Evolutionary conservation across 2,329 filamentous ascomycete species (phyloP).

Genomic region (Cyphellophora attinorum): DNA sequence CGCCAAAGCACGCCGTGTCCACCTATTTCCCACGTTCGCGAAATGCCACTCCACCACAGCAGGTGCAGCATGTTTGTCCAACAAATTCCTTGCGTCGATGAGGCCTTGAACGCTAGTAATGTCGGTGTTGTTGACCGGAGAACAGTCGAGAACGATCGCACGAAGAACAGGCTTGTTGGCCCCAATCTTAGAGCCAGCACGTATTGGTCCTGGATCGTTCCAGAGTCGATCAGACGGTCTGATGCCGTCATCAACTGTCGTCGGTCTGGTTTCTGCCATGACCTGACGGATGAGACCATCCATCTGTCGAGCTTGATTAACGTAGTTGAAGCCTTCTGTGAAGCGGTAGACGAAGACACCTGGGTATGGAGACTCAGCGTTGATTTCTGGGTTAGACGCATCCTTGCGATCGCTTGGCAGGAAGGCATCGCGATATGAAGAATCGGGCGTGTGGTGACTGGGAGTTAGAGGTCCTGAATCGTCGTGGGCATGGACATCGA

Average conservation of each 20-base stretch:
- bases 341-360: conserved; percentile 49
- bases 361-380: conserved; percentile 39
- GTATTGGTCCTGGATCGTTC: conserved; percentile 37
- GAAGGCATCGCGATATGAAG: conserved; percentile 33
- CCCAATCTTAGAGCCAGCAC: conserved; percentile 24
- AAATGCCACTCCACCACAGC: conserved; percentile 33
- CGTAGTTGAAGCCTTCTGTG: conserved; percentile 48
- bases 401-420: conserved; percentile 42
- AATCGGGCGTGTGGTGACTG: conserved; percentile 13
- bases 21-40: conserved; percentile 44
- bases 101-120: conserved; percentile 46
- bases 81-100: conserved; percentile 44
- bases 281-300: conserved; percentile 40
- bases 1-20: conserved; percentile 47
- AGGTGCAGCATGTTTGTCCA: conserved; percentile 40
- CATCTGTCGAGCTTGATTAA: conserved; percentile 43
- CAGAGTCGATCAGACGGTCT: conserved; percentile 38
- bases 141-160: conserved; percentile 48
- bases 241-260: conserved; percentile 25
- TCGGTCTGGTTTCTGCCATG: conserved; percentile 37
- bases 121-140: conserved; percentile 47
- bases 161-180: conserved; percentile 37
- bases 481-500: conserved; percentile 13
- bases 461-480: conserved; percentile 13
- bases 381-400: conserved; percentile 40